Evolutionary conservation across 345 rosid genomes (phyloP).

Genomic region (Syzygium aromaticum): DNA sequence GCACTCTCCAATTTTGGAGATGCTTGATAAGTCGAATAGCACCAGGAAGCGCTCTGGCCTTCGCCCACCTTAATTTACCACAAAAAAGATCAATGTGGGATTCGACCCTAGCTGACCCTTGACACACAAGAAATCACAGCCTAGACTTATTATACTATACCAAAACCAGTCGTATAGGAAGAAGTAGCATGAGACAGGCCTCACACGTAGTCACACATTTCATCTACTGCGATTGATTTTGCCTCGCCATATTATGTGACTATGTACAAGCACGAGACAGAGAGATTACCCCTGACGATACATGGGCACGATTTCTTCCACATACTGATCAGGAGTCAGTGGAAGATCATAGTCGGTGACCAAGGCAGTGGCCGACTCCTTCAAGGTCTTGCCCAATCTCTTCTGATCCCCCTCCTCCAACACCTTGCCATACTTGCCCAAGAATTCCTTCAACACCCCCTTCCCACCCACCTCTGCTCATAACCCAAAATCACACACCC

Average conservation of each 20-base stretch:
- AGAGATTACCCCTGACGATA: conserved; percentile 17
- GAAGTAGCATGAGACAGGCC: neutral
- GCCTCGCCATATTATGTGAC: neutral
- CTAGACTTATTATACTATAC: neutral
- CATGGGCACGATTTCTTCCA: conserved; percentile 29
- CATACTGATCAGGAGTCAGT: conserved; percentile 19
- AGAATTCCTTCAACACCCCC: conserved; percentile 22
- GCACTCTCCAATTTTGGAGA: conserved; percentile 20
- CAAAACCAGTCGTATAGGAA: neutral
- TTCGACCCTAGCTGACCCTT: neutral
- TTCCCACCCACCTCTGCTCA: conserved; percentile 18
- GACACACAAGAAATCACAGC: neutral
- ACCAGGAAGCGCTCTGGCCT: conserved; percentile 30
- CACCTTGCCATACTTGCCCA: conserved; percentile 28
- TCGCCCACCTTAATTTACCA: conserved; percentile 18
- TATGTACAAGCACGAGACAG: neutral
- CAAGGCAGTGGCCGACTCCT: conserved; percentile 23
- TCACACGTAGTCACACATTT: neutral
- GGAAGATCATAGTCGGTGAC: conserved; percentile 33
- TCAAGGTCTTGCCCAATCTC: conserved; percentile 27
- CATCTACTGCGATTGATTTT: neutral
- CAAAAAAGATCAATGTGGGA: neutral
- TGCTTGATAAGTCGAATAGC: conserved; percentile 33
- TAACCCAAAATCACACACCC: neutral
- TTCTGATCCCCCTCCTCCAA: conserved; percentile 11